Evolutionary conservation across 352 stramenopile genomes (phyloP).

Genomic region (Pythium pyrilobum): DNA sequence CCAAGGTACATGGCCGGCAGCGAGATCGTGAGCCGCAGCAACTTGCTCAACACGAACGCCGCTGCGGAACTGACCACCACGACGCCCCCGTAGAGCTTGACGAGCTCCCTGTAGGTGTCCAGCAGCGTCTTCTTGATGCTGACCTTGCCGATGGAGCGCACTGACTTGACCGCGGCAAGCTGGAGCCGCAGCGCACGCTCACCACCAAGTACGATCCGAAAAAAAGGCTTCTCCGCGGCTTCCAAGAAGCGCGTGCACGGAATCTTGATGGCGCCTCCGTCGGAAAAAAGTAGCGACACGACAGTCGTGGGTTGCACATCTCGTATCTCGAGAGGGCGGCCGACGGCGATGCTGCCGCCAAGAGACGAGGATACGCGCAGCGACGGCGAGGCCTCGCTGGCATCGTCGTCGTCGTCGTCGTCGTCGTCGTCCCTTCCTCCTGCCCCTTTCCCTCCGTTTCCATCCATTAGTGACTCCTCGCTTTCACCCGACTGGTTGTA

Average conservation of each 20-base stretch:
- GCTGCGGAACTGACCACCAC: slow-evolving; percentile 44
- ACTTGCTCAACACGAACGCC: slow-evolving; percentile 43
- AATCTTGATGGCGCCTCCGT: slow-evolving; percentile 45
- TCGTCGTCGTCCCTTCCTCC: neutral
- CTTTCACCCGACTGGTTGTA: slow-evolving; percentile 15
- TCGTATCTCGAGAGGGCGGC: slow-evolving; percentile 31
- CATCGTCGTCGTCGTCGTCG: neutral
- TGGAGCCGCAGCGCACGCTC: slow-evolving; percentile 48
- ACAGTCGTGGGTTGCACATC: slow-evolving; percentile 41
- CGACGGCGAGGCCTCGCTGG: neutral
- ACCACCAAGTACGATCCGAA: slow-evolving; percentile 46
- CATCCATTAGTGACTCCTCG: slow-evolving; percentile 9
- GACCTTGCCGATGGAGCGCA: slow-evolving; percentile 14
- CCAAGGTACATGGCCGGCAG: slow-evolving; percentile 53
- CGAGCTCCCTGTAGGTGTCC: slow-evolving; percentile 56
- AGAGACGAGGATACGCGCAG: slow-evolving; percentile 11
- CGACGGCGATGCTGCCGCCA: slow-evolving; percentile 29
- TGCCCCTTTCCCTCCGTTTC: neutral
- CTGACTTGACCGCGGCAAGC: slow-evolving; percentile 33
- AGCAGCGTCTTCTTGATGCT: slow-evolving; percentile 44
- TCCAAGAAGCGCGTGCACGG: slow-evolving; percentile 41
- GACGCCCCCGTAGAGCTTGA: slow-evolving; percentile 55
- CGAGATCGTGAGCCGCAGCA: slow-evolving; percentile 45
- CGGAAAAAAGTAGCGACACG: slow-evolving; percentile 52
- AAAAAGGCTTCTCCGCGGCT: slow-evolving; percentile 39